Evolutionary conservation across 768 basidiomycete genomes (phyloP).

Genomic region (Lactarius trivialis): DNA sequence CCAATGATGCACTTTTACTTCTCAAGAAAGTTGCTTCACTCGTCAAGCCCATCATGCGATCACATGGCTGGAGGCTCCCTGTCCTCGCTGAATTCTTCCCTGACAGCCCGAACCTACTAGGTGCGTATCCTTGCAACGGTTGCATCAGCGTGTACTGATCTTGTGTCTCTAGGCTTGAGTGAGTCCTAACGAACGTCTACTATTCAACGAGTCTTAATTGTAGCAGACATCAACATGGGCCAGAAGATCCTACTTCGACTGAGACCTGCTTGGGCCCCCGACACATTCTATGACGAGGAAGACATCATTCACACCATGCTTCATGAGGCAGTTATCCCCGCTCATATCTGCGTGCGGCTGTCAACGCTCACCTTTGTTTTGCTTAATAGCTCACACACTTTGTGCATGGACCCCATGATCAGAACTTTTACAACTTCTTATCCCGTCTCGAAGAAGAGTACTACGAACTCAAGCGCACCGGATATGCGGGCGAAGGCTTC

Average conservation of each 20-base stretch:
- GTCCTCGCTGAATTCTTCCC: conserved; percentile 87
- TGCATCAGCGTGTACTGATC: neutral
- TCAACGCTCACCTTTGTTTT: neutral
- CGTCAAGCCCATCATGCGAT: conserved; percentile 93
- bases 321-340: conserved; percentile 56
- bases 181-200: conserved; percentile 2
- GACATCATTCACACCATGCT: conserved; percentile 80
- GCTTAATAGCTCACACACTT: conserved; percentile 74
- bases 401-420: conserved; percentile 85
- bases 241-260: conserved; percentile 79
- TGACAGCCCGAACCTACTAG: conserved; percentile 60
- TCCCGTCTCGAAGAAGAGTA: conserved; percentile 78
- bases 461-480: conserved; percentile 66
- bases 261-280: conserved; percentile 59
- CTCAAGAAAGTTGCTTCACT: conserved; percentile 66
- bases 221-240: conserved; percentile 70
- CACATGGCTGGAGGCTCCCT: conserved; percentile 72
- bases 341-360: neutral
- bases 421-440: conserved; percentile 71
- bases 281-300: conserved; percentile 69
- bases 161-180: conserved; percentile 22
- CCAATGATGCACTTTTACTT: conserved; percentile 59
- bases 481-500: conserved; percentile 91
- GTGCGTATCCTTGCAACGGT: conserved; percentile 35
- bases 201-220: neutral